phyloP scores from a whole-genome alignment of 306 rosid species.

The Senna siamea region DNA sequence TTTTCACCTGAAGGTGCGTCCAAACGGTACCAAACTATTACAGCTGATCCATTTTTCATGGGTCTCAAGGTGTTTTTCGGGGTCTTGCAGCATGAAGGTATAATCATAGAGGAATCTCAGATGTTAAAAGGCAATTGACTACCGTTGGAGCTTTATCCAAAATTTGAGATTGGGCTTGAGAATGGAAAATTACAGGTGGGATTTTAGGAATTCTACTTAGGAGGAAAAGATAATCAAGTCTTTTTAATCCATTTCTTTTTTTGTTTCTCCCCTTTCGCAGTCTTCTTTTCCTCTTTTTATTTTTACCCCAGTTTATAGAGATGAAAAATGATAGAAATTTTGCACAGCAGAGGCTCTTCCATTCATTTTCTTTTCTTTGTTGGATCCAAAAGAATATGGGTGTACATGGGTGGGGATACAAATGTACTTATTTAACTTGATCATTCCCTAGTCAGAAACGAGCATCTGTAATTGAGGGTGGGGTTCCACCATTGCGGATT shows the following conservation, averaged over 20 bases:
- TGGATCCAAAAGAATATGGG: slow-evolving; percentile 43
- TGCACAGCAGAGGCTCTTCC: slow-evolving; percentile 55
- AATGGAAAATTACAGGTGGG: slow-evolving; percentile 42
- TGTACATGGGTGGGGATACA: slow-evolving; percentile 88
- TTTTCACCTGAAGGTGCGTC: slow-evolving; percentile 39
- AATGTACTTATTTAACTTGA: slow-evolving; percentile 56
- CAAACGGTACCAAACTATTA: slow-evolving; percentile 49
- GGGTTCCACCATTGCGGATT: slow-evolving; percentile 71
- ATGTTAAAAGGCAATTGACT: slow-evolving; percentile 38
- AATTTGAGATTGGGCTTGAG: slow-evolving; percentile 41
- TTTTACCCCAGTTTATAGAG: slow-evolving; percentile 33
- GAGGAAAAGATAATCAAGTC: slow-evolving; percentile 37
- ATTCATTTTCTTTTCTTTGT: slow-evolving; percentile 45
- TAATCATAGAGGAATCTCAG: slow-evolving; percentile 33
- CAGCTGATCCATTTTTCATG: slow-evolving; percentile 63
- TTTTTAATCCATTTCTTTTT: slow-evolving; percentile 37
- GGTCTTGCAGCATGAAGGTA: slow-evolving; percentile 45
- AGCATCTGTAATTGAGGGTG: slow-evolving; percentile 68
- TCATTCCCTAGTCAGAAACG: slow-evolving; percentile 60
- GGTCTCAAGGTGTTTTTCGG: slow-evolving; percentile 41
- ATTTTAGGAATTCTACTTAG: slow-evolving; percentile 47
- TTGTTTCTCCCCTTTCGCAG: slow-evolving; percentile 27
- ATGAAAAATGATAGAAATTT: slow-evolving; percentile 60
- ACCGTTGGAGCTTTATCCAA: slow-evolving; percentile 38
- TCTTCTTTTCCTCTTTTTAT: slow-evolving; percentile 30